Conservation (phyloP, 2,329 filamentous ascomycete genomes). For the Karstenula rhodostoma region DNA sequence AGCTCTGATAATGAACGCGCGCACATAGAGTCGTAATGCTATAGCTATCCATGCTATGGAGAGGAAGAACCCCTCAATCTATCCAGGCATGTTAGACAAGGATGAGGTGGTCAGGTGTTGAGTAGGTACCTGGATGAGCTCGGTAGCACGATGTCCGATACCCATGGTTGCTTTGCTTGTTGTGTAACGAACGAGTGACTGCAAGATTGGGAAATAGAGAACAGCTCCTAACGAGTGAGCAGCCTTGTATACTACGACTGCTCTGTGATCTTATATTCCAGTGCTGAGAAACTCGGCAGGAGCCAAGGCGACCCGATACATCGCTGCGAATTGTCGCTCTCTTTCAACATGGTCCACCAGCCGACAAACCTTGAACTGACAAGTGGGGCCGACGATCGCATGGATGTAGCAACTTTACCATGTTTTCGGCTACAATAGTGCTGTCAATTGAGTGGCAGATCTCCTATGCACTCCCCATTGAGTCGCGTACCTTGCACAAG, state of each 20-base stretch:
- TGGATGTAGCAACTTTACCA: not conserved
- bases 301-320: no score
- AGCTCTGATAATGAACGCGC: constrained; percentile 18
- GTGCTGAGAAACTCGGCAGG: not conserved
- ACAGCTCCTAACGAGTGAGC: not conserved
- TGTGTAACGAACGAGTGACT: not conserved
- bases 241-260: not conserved
- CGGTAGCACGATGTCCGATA: not conserved
- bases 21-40: constrained; percentile 19
- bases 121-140: not conserved
- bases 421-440: not conserved
- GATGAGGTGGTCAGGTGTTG: not conserved
- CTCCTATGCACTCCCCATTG: not conserved
- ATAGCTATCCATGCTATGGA: constrained; percentile 13
- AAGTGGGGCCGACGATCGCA: not conserved
- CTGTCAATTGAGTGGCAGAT: not conserved
- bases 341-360: not conserved
- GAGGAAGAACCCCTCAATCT: constrained; percentile 4
- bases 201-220: not conserved
- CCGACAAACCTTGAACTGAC: not conserved
- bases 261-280: not conserved
- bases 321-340: not conserved
- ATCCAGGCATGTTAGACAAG: not conserved
- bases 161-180: not conserved
- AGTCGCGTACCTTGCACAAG: not conserved